Evolutionary conservation across 495 filamentous ascomycete species (phyloP).

Genomic region (Penicillium arizonense): DNA sequence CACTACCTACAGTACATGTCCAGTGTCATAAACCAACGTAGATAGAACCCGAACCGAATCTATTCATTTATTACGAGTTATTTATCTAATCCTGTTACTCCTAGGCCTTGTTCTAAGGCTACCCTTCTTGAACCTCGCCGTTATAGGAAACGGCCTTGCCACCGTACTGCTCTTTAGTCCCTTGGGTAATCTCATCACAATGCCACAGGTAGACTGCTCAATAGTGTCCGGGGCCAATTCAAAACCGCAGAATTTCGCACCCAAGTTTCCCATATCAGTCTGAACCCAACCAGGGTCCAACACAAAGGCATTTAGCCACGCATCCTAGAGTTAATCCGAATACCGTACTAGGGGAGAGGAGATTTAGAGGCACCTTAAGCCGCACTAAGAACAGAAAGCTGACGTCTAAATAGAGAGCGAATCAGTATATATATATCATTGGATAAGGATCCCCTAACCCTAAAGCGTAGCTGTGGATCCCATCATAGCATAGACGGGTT

Average conservation of each 20-base stretch:
- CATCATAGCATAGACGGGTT: too few relatives aligned
- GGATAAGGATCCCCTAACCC: too few relatives aligned
- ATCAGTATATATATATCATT: too few relatives aligned
- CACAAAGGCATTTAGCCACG: slow-evolving; percentile 33
- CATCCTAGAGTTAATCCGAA: slow-evolving; percentile 38
- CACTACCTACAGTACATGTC: too few relatives aligned
- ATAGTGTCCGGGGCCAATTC: slow-evolving; percentile 25
- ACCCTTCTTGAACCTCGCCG: not conserved
- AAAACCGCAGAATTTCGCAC: slow-evolving; percentile 30
- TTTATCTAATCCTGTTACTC: not conserved
- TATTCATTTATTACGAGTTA: not conserved
- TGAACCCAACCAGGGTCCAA: slow-evolving; percentile 34
- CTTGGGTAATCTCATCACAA: slow-evolving; percentile 34
- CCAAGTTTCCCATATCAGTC: slow-evolving; percentile 47
- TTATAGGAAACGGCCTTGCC: slow-evolving; percentile 21
- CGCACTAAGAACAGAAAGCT: slow-evolving; percentile 25
- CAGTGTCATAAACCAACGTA: too few relatives aligned
- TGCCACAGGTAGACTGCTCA: slow-evolving; percentile 32
- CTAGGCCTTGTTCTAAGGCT: not conserved
- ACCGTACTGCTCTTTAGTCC: slow-evolving; percentile 37
- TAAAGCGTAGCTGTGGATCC: too few relatives aligned
- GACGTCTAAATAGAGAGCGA: not conserved
- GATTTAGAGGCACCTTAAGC: slow-evolving; percentile 39
- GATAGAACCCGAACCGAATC: too few relatives aligned
- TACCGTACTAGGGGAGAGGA: slow-evolving; percentile 34